Evolutionary conservation across 2,329 filamentous ascomycete genomes (phyloP), one percentile per base, ranked within the genome.

Genomic region (Hypoxylon rubiginosum): DNA sequence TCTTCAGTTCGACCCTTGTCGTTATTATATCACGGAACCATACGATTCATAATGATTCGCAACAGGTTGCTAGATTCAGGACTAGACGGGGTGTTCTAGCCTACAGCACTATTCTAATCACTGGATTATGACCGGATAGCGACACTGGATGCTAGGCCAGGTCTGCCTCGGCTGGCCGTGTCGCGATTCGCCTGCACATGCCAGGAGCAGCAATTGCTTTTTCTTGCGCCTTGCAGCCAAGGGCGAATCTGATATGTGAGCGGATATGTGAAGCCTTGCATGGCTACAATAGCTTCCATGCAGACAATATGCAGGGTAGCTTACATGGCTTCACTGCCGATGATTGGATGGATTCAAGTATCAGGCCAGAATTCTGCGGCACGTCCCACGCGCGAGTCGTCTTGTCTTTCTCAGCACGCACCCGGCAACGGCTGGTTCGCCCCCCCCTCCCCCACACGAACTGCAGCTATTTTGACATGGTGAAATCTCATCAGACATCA

Each of bases 181-280:
- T 56, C 49, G 59, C 34, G 24, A 53, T 62, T 69, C 69, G 69
- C 67, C 66, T 71, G 59, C 64, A 70, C 69, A 71, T 71, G 45
- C 69, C 67, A 17, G 69, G 65, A 70, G 69, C 52, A 71, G 69
- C 62, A 71, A 69, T 65, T 67, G 48, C 55, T 58, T 62, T 61
- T 62, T 64, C 46, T 43, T 49, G 45, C 19, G 53, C 50, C 53
- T 56, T 54, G 49, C 52, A 63, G 58, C 55, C 55, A 58, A 62
- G 51, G 32, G 45, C 52, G 45, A 63, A 63, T 51, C 30, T 57
- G 67, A 70, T 53, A 67, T 63, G 59, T 65, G 67, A 69, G 67
- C 59, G 39, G 55, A 58, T 15, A 56, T 11, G 43, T 30, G 46
- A 62, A 66, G 65, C 56, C 64, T 62, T 68, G 64, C 67, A 68